A percentile compares a stretch with the other conserved stretches of the same genome.
phyloP scores from a whole-genome alignment of 345 rosid genomes.

The Ceriops tagal region DNA sequence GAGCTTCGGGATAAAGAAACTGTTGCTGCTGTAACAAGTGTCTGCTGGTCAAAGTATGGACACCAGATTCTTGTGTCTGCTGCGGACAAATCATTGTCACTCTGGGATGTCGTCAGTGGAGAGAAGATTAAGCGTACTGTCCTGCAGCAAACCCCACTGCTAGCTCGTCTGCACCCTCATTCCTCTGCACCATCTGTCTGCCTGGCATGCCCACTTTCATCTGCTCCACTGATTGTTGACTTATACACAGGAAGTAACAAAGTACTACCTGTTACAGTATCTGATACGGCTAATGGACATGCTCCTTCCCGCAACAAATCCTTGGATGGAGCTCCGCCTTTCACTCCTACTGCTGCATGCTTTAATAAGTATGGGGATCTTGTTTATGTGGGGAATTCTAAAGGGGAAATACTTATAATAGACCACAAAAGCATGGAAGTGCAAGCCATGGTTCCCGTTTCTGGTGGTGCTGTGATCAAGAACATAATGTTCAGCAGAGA shows the following conservation, averaged over 20 bases:
- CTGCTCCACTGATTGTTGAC: conserved; percentile 91
- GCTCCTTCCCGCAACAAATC: conserved; percentile 66
- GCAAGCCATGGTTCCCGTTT: conserved; percentile 61
- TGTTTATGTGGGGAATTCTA: conserved; percentile 88
- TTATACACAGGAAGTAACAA: conserved; percentile 59
- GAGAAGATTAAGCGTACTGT: conserved; percentile 55
- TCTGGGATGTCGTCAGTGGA: conserved; percentile 84
- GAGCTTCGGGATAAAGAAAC: conserved; percentile 82
- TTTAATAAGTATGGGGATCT: conserved; percentile 92
- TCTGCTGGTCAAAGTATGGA: conserved; percentile 93
- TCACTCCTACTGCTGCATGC: conserved; percentile 89
- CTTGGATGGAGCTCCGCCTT: conserved; percentile 57
- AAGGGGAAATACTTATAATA: conserved; percentile 86
- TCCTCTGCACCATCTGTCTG: conserved; percentile 77
- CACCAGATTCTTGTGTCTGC: conserved; percentile 90
- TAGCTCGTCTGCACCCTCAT: conserved; percentile 85
- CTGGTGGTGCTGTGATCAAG: conserved; percentile 72
- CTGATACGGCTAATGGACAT: conserved; percentile 55
- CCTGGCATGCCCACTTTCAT: conserved; percentile 85
- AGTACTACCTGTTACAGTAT: conserved; percentile 58
- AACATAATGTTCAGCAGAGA: conserved; percentile 86
- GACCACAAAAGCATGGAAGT: conserved; percentile 64
- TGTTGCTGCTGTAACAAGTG: conserved; percentile 79
- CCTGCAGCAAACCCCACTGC: conserved; percentile 75
- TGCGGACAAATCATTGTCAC: conserved; percentile 87